A percentile compares a stretch with the other conserved stretches of the same genome.
These are phyloP conservation scores for Malus hybrid DNA, from an alignment of 331 rosid genomes.

Conservation along the genomic window DNA sequence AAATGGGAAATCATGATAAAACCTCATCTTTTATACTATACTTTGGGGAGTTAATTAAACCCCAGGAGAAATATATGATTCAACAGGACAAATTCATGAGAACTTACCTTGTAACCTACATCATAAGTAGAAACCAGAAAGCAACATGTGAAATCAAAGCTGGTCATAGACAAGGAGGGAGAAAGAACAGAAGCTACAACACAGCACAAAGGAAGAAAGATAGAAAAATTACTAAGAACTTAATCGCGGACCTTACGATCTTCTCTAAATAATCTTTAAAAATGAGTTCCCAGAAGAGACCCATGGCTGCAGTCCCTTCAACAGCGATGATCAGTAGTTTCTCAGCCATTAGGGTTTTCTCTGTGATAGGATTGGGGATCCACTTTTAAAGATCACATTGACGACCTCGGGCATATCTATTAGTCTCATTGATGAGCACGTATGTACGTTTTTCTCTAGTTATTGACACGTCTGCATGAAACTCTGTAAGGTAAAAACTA, in stretches of 20 bases:
- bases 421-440: neutral
- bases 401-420: neutral
- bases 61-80: neutral
- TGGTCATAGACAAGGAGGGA: neutral
- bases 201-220: neutral
- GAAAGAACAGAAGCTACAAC: neutral
- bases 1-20: neutral
- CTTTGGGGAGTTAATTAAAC: neutral
- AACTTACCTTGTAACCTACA: neutral
- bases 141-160: neutral
- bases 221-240: neutral
- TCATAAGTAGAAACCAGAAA: neutral
- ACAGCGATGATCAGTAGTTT: conserved; percentile 64
- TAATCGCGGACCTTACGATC: conserved; percentile 45
- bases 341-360: conserved; percentile 44
- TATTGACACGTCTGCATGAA: neutral
- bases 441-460: neutral
- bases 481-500: neutral
- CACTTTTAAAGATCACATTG: neutral
- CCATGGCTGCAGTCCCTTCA: conserved; percentile 86
- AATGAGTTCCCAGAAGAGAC: conserved; percentile 60
- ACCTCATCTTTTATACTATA: neutral
- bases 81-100: neutral
- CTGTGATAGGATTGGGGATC: neutral
- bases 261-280: conserved; percentile 63